Base-by-base conservation (phyloP, 805 yeast genomes). In the Henningerozyma blattae region DNA sequence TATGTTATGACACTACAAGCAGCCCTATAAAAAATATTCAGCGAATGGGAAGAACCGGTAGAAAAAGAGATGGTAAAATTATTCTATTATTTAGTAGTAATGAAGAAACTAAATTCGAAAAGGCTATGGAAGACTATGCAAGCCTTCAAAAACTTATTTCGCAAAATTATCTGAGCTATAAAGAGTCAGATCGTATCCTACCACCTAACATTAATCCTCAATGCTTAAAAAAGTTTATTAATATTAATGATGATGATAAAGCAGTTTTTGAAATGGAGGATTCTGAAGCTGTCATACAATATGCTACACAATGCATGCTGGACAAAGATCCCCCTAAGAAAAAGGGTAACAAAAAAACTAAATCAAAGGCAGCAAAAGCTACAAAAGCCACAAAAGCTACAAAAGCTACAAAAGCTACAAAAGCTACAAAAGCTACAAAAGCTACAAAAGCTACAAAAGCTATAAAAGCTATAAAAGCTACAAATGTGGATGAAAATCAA, bases 31-130 rank as follows among this genome's bases (percentile, higher is more conserved):
- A 93, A 38, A 86, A 82, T 45, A 70, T 91, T 27, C 99, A 91
- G 54, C 64, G 99, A 46, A 85, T 91, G 93, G 99, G 99, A 18
- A 74, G 99, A 60, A 91, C 99, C 0, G 99, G 98, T 15, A 77
- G 99, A 59, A 84, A 85, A 50, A 64, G 95, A 45, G 85, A 82
- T 45, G 99, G 99, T 27, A 71, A 69, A 38, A 82, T 91, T 2
- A 60, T 84, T 4, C 57, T 87, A 25, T 56, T 91, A 4, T 73
- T 89, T 47, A 72, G 95, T 7, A 70, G 79, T 10, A 74, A 74
- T 42, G 99, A 91, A 56, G 72, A 78, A 35, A 48, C 59, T 5
- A 93, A 89, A 50, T 83, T 84, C 51, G 82, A 80, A 30, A 72
- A 77, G 44, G 87, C 97, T 0, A 75, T 84, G 80, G 78, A 69